A percentile compares a stretch with the other conserved stretches of the same genome.
Evolutionary conservation across 2,329 filamentous ascomycete species (phyloP).

Genomic region (Trichoderma hamatum): DNA sequence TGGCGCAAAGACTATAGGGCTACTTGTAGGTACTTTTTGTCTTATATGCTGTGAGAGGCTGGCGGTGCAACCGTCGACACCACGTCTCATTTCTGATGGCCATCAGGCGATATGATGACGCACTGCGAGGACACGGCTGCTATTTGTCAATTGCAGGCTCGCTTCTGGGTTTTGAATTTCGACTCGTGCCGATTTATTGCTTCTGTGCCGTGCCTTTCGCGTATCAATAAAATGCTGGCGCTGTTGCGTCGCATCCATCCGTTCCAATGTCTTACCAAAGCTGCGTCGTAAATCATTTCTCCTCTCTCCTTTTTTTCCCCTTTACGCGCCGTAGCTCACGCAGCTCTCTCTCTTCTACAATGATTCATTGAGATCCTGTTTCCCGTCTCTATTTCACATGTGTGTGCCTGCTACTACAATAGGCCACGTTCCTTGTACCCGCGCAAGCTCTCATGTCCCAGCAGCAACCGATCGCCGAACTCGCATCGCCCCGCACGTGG

Average conservation of each 20-base stretch:
- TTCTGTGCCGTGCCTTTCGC: not conserved
- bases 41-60: not conserved
- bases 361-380: not conserved
- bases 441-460: constrained; percentile 1
- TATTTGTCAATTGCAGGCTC: not conserved
- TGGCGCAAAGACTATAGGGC: not conserved
- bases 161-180: not conserved
- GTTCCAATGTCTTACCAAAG: constrained; percentile 5
- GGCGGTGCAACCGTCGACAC: not conserved
- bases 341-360: not conserved
- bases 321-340: not conserved
- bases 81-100: not conserved
- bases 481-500: constrained; percentile 22
- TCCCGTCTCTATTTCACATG: not conserved
- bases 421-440: not conserved
- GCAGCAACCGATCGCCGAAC: not conserved
- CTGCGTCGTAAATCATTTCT: constrained; percentile 18
- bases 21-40: constrained; percentile 3
- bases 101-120: not conserved
- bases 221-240: not conserved
- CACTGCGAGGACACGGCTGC: not conserved
- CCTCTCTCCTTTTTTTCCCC: not conserved
- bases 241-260: not conserved
- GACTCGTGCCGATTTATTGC: not conserved
- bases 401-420: not conserved